Conservation (phyloP, 2,329 filamentous ascomycete species). For the Graphilbum fragrans region DNA sequence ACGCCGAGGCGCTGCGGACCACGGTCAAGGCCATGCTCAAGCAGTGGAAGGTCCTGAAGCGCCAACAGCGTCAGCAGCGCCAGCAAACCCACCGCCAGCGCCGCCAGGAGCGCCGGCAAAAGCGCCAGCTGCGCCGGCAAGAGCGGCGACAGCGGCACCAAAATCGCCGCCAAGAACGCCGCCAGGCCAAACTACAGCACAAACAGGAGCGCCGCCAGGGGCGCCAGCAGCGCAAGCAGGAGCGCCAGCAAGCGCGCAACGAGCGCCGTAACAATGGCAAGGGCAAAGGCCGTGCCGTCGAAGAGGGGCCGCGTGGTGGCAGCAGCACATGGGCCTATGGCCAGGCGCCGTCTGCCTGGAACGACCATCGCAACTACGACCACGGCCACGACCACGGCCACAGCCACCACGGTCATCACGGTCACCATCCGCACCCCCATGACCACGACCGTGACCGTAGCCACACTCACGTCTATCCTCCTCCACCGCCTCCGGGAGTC, state of each 20-base stretch:
- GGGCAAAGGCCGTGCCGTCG: background rate
- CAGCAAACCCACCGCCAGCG: conserved; percentile 13
- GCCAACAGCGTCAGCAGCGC: conserved; percentile 20
- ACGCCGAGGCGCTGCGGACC: conserved; percentile 24
- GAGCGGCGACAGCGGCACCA: conserved; percentile 1
- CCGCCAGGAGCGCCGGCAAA: background rate
- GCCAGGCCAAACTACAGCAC: no score
- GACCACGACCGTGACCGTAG: no score
- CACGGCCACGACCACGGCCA: no score
- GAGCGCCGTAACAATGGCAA: background rate
- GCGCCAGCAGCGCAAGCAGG: background rate
- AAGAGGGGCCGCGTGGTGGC: background rate
- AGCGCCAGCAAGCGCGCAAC: background rate
- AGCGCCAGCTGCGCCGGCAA: background rate
- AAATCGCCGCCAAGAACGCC: conserved; percentile 1
- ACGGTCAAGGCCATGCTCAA: conserved; percentile 32
- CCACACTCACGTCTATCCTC: no score
- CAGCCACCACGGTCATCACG: no score
- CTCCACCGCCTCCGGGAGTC: no score
- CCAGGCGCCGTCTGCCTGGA: no score
- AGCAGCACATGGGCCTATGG: no score
- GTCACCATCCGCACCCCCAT: no score
- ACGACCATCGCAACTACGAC: background rate
- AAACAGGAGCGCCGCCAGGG: conserved; percentile 1
- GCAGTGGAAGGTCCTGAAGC: conserved; percentile 30